phyloP scores from a whole-genome alignment of 805 yeast genomes.

The Barnettozyma wickerhamii region DNA sequence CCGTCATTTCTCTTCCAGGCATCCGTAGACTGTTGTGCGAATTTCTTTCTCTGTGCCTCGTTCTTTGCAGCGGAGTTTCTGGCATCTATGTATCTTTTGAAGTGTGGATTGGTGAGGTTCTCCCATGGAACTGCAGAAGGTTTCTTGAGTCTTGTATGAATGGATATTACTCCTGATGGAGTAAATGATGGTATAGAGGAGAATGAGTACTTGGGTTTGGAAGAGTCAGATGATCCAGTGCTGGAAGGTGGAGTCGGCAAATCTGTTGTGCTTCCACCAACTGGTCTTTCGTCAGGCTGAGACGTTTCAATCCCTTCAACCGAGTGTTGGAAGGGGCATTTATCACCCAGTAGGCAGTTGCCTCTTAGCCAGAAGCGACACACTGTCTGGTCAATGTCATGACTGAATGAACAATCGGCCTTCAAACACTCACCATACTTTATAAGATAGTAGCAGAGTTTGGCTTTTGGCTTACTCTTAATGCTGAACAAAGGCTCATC shows the following conservation, averaged over 20 bases:
- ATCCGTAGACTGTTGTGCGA: constrained; percentile 24
- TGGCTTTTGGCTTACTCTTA: constrained; percentile 9
- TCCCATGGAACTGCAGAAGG: constrained; percentile 26
- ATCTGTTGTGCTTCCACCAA: background rate
- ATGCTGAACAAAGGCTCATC: constrained; percentile 7
- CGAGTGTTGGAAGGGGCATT: constrained; percentile 36
- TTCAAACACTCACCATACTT: constrained; percentile 39
- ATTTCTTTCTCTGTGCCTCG: constrained; percentile 24
- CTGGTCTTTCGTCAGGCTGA: too few relatives aligned
- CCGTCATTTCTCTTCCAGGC: constrained; percentile 24
- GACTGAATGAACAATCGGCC: constrained; percentile 42
- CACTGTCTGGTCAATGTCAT: constrained; percentile 37
- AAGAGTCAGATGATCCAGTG: too few relatives aligned
- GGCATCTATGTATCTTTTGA: constrained; percentile 15
- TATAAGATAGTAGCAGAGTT: constrained; percentile 37
- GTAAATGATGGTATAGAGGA: constrained; percentile 5
- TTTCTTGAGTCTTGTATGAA: constrained; percentile 18
- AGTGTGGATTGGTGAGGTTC: constrained; percentile 1
- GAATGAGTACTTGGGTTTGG: constrained; percentile 4
- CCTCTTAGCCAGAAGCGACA: constrained; percentile 46
- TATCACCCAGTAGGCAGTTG: constrained; percentile 37
- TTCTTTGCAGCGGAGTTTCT: constrained; percentile 17
- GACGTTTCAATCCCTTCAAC: constrained; percentile 11
- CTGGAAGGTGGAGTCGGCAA: too few relatives aligned
- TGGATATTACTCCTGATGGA: constrained; percentile 7